Conservation (phyloP, 768 basidiomycete genomes). For the Boletus coccyginus region DNA sequence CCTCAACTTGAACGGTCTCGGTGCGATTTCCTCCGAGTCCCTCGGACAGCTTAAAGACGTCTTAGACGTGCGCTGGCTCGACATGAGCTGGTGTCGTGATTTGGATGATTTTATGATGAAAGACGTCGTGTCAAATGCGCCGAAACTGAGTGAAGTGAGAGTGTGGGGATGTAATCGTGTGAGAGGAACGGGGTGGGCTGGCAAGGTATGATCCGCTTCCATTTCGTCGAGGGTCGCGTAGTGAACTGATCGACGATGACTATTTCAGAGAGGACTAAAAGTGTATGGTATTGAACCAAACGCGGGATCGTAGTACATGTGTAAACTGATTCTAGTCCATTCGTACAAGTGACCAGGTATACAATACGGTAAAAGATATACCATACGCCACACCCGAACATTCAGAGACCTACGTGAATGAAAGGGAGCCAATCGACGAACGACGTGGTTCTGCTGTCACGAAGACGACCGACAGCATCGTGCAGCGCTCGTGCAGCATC, state of each 20-base stretch:
- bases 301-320: conserved; percentile 8
- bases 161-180: conserved; percentile 56
- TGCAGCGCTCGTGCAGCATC: conserved; percentile 4
- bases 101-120: conserved; percentile 83
- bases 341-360: neutral
- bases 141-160: conserved; percentile 42
- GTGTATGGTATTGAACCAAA: conserved; percentile 43
- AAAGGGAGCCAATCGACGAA: neutral
- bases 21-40: conserved; percentile 50
- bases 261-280: conserved; percentile 24
- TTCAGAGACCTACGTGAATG: neutral
- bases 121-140: conserved; percentile 51
- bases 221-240: neutral
- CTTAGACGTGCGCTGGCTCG: conserved; percentile 52
- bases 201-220: conserved; percentile 37
- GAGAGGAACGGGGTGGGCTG: conserved; percentile 41
- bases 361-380: neutral
- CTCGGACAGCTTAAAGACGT: conserved; percentile 39
- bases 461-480: neutral
- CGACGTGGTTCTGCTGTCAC: neutral
- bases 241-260: neutral
- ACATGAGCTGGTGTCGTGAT: conserved; percentile 83
- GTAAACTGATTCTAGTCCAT: neutral
- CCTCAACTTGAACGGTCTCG: conserved; percentile 79
- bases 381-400: neutral